phyloP scores from a whole-genome alignment of 495 filamentous ascomycete species.

The Daldinia decipiens region DNA sequence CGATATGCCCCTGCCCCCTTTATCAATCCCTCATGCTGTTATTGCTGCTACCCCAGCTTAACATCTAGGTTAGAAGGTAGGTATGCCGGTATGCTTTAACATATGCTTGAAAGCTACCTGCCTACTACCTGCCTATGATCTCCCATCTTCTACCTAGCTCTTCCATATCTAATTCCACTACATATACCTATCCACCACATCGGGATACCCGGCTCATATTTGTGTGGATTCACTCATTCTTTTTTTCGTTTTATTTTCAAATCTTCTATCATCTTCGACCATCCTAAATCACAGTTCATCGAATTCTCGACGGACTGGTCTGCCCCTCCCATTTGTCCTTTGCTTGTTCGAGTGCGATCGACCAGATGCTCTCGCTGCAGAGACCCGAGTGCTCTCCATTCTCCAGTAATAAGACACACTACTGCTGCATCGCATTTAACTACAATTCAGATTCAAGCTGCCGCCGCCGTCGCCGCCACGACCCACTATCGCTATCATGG shows the following conservation, averaged over 20 bases:
- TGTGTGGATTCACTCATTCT: conserved; percentile 5
- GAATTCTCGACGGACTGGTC: neutral
- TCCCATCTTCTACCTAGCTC: conserved; percentile 6
- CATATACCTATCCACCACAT: conserved; percentile 13
- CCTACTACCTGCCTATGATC: conserved; percentile 8
- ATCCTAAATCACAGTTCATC: conserved; percentile 1
- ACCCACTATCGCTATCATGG: conserved; percentile 49
- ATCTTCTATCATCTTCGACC: conserved; percentile 3
- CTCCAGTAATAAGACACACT: conserved; percentile 14
- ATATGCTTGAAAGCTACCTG: neutral
- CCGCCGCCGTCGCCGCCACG: conserved; percentile 28
- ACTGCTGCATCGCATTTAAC: conserved; percentile 33
- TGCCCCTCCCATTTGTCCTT: neutral
- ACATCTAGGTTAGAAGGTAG: neutral
- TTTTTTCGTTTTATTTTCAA: neutral
- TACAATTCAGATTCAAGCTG: conserved; percentile 31
- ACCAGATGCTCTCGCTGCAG: conserved; percentile 39
- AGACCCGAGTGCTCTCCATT: conserved; percentile 28
- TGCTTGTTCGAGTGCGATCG: conserved; percentile 19
- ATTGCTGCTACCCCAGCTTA: conserved; percentile 1
- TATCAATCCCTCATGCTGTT: conserved; percentile 23
- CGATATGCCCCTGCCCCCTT: conserved; percentile 41
- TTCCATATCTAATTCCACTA: conserved; percentile 1
- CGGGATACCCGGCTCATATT: too few relatives aligned
- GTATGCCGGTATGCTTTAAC: neutral